Base-by-base conservation (phyloP, 1,139 yeast genomes). In the Yamadazyma atlantica region DNA sequence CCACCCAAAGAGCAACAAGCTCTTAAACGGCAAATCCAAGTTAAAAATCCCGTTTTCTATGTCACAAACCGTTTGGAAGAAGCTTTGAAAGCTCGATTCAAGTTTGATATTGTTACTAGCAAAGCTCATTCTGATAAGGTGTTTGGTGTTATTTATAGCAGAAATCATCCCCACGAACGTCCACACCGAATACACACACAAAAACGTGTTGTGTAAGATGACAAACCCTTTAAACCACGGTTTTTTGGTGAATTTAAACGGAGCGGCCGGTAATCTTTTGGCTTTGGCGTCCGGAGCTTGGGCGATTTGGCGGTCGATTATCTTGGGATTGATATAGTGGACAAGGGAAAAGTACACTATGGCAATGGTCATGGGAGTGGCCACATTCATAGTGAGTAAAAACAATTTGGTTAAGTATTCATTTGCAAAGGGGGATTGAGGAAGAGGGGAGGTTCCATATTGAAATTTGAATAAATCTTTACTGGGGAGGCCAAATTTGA, bases 101-200 rank as follows among this genome's bases (percentile, higher is more conserved):
- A 48, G 28, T 16, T 32, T 39, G 32, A 44, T 41, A 28, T 42
- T 37, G 24, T 47, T 39, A 23, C 40, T 33, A 27, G 44, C 42
- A 35, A 44, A 48, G 25, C 39, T 43, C 27, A 46, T 29, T 33
- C 45, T 48, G 58, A 65, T 51, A 44, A 58, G 40, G 45, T 56
- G 54, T 56, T 61, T 65, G 42, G 66, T 67, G 42, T 52, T 52
- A 39, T 65, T 57, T 49, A 82, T 75, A 18, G 83, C 68, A 11
- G 66, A 52, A 21, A 75, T 58, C 81, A 82, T 81, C n/a, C 88
- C 87, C 13, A 78, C 38, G 49, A 82, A 82, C 5, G 89, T 82
- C 88, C 88, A 82, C 23, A 77, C 75, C 4, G 88, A 81, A 62
- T 82, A 83, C 21, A 68, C 59, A 55, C 88, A 82, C 34, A 83